Evolutionary conservation across 345 rosid genomes (phyloP), one percentile per base, ranked within the genome.

Genomic region (Durio zibethinus): DNA sequence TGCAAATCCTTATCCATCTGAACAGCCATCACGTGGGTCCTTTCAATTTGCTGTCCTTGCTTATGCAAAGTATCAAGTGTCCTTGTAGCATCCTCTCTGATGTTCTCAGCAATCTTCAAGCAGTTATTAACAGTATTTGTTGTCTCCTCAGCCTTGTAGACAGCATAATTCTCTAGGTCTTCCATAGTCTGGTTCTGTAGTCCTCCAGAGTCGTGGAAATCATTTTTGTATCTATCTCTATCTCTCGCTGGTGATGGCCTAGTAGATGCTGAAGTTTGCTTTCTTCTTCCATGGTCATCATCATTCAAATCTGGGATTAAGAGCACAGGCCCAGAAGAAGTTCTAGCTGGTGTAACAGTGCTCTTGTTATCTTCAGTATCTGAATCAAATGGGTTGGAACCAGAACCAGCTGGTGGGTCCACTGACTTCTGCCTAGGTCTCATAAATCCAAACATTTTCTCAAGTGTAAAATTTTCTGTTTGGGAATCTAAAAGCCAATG

Each of bases 1-100:
- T 86, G 78, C 77, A 97, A 91, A 87, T 97, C 97, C 68, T 90
- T 92, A 47, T 97, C 99, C 65, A 88, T 86, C 7, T 88, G 96
- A 38, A 90, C 96, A 52, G 90, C 93, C 87, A 86, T 84, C 1
- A 12, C 70, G 50, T 97, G 98, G 47, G 97, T 90, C 90, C 92
- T 88, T 16, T 80, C 86, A 61, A 92, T 97, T 83, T 94, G 97
- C 77, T 94, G 91, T 21, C 99, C 98, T 84, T 97, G 99, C 25
- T 80, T 78, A 75, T 94, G 97, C 85, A 97, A 82, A 87, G 84
- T 92, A 11, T 91, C 92, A 10, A 94, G 89, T n/a, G 98, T 97
- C 74, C 81, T 87, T 2, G 95, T 79, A 62, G 90, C 99, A 29
- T 90, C 97, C 53, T 86, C 88, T 67, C 87, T 85, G 59, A 97